Conservation (phyloP, 2,329 filamentous ascomycete species). For the Cladorrhinum sp. region DNA sequence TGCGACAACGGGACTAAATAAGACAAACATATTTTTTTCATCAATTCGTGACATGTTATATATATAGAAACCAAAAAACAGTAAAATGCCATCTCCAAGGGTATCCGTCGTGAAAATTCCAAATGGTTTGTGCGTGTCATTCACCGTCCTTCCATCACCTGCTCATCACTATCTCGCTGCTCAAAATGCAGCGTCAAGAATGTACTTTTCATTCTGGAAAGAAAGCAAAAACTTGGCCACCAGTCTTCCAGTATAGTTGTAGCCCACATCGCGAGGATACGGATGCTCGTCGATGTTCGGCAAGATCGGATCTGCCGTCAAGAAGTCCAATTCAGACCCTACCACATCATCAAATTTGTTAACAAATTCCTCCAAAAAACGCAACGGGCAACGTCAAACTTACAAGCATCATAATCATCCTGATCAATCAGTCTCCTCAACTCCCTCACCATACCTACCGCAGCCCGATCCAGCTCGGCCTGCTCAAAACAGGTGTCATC, state of each 20-base stretch:
- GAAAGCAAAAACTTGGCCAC: constrained; percentile 54
- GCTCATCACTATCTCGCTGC: not conserved
- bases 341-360: not conserved
- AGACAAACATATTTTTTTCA: constrained; percentile 49
- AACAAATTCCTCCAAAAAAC: too few species aligned
- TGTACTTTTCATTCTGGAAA: constrained; percentile 47
- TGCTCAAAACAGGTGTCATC: constrained; percentile 42
- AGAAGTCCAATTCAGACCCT: constrained; percentile 43
- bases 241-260: constrained; percentile 52
- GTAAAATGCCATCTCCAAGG: not conserved
- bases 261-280: constrained; percentile 46
- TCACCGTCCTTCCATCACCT: not conserved
- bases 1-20: constrained; percentile 63
- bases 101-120: not conserved
- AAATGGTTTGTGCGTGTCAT: not conserved
- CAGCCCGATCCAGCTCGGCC: constrained; percentile 45
- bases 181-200: constrained; percentile 20
- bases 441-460: constrained; percentile 44
- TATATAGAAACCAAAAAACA: not conserved
- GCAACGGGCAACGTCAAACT: constrained; percentile 29
- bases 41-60: not conserved
- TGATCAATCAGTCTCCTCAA: constrained; percentile 44
- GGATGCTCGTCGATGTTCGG: constrained; percentile 44
- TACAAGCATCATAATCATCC: constrained; percentile 39
- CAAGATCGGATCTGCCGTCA: constrained; percentile 46